phyloP scores from a whole-genome alignment of 2,329 filamentous ascomycete species.

The Colletotrichum sp. region DNA sequence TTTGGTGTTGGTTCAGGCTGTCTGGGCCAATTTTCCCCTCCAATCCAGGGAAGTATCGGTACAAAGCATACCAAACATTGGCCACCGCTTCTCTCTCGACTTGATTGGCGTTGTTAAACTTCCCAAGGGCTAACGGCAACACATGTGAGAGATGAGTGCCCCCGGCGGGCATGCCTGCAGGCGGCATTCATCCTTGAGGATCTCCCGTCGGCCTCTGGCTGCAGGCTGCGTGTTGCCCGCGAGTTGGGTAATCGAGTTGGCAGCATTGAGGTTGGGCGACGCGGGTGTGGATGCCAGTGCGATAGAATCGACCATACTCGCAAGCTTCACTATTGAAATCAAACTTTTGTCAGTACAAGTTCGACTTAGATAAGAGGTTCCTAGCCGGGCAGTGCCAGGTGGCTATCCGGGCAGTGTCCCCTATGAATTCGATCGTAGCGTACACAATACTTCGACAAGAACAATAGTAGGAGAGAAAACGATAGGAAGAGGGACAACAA shows the following conservation, averaged over 20 bases:
- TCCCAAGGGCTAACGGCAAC: not conserved
- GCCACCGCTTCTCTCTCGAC: not conserved
- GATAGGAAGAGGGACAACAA: not conserved
- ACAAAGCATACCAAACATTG: not conserved
- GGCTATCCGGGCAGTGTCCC: not conserved
- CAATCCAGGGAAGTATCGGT: not conserved
- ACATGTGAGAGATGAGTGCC: not conserved
- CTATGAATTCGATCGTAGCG: not conserved
- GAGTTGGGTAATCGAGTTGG: not conserved
- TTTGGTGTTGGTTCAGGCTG: not conserved
- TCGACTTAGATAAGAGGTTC: not conserved
- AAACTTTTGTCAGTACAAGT: not conserved
- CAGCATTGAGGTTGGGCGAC: not conserved
- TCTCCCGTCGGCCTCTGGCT: not conserved
- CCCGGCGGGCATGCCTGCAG: not conserved
- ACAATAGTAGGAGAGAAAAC: not conserved
- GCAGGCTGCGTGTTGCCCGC: rapidly evolving
- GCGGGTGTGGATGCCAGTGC: not conserved
- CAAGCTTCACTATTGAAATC: not conserved
- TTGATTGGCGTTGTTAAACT: not conserved
- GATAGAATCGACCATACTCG: not conserved
- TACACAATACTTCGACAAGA: not conserved
- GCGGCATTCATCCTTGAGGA: not conserved
- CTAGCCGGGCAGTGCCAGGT: not conserved
- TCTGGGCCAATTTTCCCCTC: not conserved